Conservation (phyloP, 225 moss, liverwort and hornwort species). For the Ulota crispa region DNA sequence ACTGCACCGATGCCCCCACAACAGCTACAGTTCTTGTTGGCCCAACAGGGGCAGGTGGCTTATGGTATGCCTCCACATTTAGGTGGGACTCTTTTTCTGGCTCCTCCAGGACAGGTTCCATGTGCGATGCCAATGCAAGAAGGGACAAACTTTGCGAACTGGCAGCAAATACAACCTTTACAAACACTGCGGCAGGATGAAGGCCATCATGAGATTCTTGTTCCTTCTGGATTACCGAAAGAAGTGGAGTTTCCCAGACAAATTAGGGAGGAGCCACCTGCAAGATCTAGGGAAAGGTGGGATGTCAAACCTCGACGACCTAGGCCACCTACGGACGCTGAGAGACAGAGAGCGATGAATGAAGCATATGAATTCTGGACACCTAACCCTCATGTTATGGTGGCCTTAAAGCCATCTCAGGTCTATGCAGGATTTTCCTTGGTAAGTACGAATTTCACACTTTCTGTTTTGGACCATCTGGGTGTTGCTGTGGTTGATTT, state of each 20-base stretch:
- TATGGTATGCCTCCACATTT: slow-evolving; percentile 47
- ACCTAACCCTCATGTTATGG: slow-evolving; percentile 51
- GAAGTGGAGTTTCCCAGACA: slow-evolving; percentile 42
- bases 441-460: slow-evolving; percentile 28
- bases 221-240: slow-evolving; percentile 35
- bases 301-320: slow-evolving; percentile 57
- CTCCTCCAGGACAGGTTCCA: slow-evolving; percentile 41
- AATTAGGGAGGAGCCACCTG: slow-evolving; percentile 24
- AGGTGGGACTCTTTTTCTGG: slow-evolving; percentile 34
- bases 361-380: slow-evolving; percentile 54
- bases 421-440: slow-evolving; percentile 57
- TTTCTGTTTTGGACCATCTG: slow-evolving; percentile 9
- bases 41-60: slow-evolving; percentile 40
- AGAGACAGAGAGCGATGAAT: slow-evolving; percentile 51
- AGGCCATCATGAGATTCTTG: slow-evolving; percentile 4
- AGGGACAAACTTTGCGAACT: slow-evolving; percentile 23
- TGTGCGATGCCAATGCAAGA: slow-evolving; percentile 29
- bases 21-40: slow-evolving; percentile 26
- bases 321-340: slow-evolving; percentile 49
- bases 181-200: slow-evolving; percentile 24
- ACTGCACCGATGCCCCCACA: slow-evolving; percentile 16
- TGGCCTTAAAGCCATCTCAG: slow-evolving; percentile 52
- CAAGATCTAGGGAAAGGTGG: slow-evolving; percentile 47
- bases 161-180: slow-evolving; percentile 27
- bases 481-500: background rate